These are phyloP conservation scores for Colletotrichum sp. DNA, from an alignment of 2,329 filamentous ascomycete genomes.

Conservation along the genomic window DNA sequence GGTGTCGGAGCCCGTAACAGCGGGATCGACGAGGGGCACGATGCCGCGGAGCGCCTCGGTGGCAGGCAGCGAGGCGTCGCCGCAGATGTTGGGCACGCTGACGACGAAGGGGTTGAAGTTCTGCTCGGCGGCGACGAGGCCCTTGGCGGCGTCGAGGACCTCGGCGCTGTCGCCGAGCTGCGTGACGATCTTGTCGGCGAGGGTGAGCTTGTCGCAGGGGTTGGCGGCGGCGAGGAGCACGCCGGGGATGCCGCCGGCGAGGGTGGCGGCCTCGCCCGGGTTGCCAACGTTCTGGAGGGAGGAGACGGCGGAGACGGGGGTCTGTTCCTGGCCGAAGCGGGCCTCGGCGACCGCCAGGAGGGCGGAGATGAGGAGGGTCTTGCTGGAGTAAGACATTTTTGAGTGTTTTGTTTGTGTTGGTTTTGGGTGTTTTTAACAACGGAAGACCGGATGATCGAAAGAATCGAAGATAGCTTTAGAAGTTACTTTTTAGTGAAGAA, in stretches of 20 bases:
- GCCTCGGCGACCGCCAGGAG: conserved; percentile 52
- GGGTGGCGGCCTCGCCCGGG: conserved; percentile 66
- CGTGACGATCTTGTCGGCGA: conserved; percentile 68
- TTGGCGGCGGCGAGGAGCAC: conserved; percentile 69
- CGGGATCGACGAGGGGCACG: conserved; percentile 70
- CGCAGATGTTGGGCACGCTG: conserved; percentile 66
- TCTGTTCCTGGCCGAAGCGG: conserved; percentile 69
- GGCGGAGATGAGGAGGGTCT: conserved; percentile 42
- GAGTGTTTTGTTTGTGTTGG: background rate
- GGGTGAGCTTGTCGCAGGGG: conserved; percentile 69
- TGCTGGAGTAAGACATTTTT: conserved; percentile 50
- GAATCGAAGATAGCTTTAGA: conserved; percentile 6
- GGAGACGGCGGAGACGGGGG: conserved; percentile 58
- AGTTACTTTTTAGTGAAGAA: conserved; percentile 5
- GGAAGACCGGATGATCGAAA: background rate
- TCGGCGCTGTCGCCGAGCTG: conserved; percentile 64
- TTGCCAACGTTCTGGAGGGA: conserved; percentile 59
- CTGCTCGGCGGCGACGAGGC: conserved; percentile 71
- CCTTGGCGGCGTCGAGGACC: conserved; percentile 66
- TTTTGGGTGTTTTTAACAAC: background rate
- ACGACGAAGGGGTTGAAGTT: conserved; percentile 75
- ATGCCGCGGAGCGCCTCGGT: conserved; percentile 68
- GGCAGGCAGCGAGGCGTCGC: conserved; percentile 65
- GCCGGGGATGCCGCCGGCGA: conserved; percentile 65
- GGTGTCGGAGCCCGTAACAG: conserved; percentile 57